A percentile compares a stretch with the other conserved stretches of the same genome.
phyloP scores from a whole-genome alignment of 345 rosid species.

The Eucalyptus sp. region DNA sequence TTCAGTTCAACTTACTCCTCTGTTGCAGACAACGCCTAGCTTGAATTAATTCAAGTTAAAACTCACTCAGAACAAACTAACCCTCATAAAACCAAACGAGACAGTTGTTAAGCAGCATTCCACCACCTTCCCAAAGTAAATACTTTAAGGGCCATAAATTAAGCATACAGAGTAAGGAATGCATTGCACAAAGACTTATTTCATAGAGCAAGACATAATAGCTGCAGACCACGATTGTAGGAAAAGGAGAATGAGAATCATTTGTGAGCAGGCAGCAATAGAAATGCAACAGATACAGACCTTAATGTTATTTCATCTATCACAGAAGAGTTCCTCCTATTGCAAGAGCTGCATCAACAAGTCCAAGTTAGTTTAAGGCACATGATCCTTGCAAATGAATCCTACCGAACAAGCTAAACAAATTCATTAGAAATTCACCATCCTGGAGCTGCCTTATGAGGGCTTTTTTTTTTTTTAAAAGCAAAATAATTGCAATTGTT shows the following conservation, averaged over 20 bases:
- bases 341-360: conserved; percentile 32
- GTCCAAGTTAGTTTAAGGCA: background rate
- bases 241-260: background rate
- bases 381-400: background rate
- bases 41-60: background rate
- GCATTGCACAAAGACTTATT: background rate
- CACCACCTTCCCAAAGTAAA: background rate
- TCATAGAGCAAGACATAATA: background rate
- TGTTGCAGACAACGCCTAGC: background rate
- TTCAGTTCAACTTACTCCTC: background rate
- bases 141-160: background rate
- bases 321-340: conserved; percentile 18
- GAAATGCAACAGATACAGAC: conserved; percentile 14
- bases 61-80: background rate
- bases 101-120: background rate
- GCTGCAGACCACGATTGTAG: background rate
- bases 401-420: background rate
- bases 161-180: background rate
- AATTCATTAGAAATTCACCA: background rate
- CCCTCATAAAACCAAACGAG: background rate
- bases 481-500: background rate
- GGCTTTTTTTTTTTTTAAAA: too few species aligned
- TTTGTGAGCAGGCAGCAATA: background rate
- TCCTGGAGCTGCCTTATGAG: background rate
- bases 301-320: conserved; percentile 27